These are phyloP conservation scores for Didymella segeticola DNA, from an alignment of 2,329 filamentous ascomycete species.

Conservation along the genomic window DNA sequence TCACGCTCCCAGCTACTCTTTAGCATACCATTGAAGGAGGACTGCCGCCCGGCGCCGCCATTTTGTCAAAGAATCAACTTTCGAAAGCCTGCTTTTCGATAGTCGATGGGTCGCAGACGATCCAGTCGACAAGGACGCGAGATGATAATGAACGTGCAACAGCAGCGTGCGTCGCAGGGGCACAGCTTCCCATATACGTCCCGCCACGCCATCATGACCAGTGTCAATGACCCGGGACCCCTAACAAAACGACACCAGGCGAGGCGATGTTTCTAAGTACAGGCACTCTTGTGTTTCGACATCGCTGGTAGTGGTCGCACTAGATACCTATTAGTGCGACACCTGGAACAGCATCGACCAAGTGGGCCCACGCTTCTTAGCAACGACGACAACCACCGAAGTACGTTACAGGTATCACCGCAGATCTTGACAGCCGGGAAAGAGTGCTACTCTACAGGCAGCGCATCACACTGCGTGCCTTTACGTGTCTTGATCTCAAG, in stretches of 20 bases:
- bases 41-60: slow-evolving; percentile 22
- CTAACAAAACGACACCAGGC: slow-evolving; percentile 13
- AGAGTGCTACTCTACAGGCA: not conserved
- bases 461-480: not conserved
- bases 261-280: slow-evolving; percentile 19
- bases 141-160: not conserved
- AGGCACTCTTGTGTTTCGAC: slow-evolving; percentile 19
- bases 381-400: not conserved
- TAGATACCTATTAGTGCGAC: slow-evolving; percentile 16
- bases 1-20: not conserved
- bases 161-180: slow-evolving; percentile 5
- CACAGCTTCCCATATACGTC: slow-evolving; percentile 22
- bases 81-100: not conserved
- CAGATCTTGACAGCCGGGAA: no score
- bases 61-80: slow-evolving; percentile 4
- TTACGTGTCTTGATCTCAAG: no score
- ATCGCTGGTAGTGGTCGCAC: slow-evolving; percentile 18
- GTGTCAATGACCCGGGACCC: not conserved
- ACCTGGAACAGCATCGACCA: not conserved
- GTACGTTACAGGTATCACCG: no score
- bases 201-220: slow-evolving; percentile 8
- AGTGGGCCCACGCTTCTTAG: not conserved
- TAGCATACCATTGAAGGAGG: slow-evolving; percentile 22
- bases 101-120: not conserved
- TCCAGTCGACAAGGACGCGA: not conserved